Conservation (phyloP, 345 rosid genomes). For the Lepidium sativum region DNA sequence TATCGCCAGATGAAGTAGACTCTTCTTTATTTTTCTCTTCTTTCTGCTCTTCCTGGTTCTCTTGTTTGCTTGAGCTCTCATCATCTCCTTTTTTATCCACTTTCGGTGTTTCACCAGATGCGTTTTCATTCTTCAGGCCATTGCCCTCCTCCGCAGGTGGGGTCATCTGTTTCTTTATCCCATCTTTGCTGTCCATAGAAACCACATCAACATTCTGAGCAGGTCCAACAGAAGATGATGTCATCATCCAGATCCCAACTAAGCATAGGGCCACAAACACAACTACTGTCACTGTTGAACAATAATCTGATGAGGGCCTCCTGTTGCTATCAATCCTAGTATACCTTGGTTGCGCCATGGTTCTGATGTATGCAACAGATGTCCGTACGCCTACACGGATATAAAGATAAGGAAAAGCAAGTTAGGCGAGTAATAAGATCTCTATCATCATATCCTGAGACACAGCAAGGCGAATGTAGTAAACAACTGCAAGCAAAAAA, state of each 20-base stretch:
- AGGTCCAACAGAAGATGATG: constrained; percentile 67
- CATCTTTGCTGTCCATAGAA: constrained; percentile 48
- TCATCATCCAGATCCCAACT: constrained; percentile 97
- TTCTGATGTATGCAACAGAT: background rate
- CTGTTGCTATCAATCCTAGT: constrained; percentile 59
- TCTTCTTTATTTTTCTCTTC: constrained; percentile 33
- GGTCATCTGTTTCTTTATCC: constrained; percentile 38
- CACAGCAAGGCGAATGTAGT: background rate
- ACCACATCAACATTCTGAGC: constrained; percentile 50
- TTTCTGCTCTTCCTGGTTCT: constrained; percentile 37
- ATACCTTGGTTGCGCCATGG: constrained; percentile 73
- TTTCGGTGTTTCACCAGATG: constrained; percentile 52
- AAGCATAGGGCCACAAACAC: constrained; percentile 87
- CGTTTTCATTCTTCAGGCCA: constrained; percentile 44
- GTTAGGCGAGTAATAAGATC: background rate
- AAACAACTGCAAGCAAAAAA: background rate
- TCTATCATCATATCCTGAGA: background rate
- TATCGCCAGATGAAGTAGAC: constrained; percentile 31
- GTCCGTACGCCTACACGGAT: constrained; percentile 6
- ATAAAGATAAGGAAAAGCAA: background rate
- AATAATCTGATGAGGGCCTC: constrained; percentile 57
- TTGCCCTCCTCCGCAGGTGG: constrained; percentile 28
- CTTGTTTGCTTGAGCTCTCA: constrained; percentile 25
- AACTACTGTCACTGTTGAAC: constrained; percentile 69
- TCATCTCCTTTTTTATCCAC: constrained; percentile 59